A percentile compares a stretch with the other conserved stretches of the same genome.
Evolutionary conservation across 2,329 filamentous ascomycete genomes (phyloP).

Genomic region (Colletotrichum sp.): DNA sequence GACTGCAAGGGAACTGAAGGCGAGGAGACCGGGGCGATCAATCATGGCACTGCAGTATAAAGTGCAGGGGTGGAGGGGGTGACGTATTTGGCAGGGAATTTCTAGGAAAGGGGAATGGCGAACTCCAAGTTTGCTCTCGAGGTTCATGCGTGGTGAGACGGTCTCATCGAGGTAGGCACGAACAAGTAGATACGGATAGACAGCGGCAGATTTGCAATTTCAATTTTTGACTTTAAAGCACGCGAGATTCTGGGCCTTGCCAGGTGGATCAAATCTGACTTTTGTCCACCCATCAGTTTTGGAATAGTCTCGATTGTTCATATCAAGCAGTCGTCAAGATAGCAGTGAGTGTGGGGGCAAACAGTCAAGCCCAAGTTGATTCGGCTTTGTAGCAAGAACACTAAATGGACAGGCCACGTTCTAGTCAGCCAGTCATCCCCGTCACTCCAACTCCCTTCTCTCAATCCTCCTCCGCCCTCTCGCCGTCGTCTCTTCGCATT

Average conservation of each 20-base stretch:
- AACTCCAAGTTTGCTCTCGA: not conserved
- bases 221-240: not conserved
- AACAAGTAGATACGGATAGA: not conserved
- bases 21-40: not conserved
- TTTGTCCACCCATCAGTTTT: not conserved
- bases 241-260: not conserved
- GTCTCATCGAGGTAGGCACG: not conserved
- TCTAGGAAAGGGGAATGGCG: not conserved
- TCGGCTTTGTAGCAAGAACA: conserved; percentile 10
- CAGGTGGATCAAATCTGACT: not conserved
- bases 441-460: not conserved
- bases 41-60: conserved; percentile 1
- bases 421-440: not conserved
- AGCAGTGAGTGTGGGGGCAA: not conserved
- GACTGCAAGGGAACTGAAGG: conserved; percentile 52
- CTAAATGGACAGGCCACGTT: not conserved
- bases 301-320: not conserved
- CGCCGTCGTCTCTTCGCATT: not conserved
- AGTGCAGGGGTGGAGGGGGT: not conserved
- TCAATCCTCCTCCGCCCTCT: not conserved
- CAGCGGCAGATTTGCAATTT: not conserved
- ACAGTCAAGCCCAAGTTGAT: conserved; percentile 8
- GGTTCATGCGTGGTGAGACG: not conserved
- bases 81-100: not conserved
- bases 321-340: not conserved